Evolutionary conservation across 495 filamentous ascomycete genomes (phyloP).

Genomic region (Penicillium lividum): DNA sequence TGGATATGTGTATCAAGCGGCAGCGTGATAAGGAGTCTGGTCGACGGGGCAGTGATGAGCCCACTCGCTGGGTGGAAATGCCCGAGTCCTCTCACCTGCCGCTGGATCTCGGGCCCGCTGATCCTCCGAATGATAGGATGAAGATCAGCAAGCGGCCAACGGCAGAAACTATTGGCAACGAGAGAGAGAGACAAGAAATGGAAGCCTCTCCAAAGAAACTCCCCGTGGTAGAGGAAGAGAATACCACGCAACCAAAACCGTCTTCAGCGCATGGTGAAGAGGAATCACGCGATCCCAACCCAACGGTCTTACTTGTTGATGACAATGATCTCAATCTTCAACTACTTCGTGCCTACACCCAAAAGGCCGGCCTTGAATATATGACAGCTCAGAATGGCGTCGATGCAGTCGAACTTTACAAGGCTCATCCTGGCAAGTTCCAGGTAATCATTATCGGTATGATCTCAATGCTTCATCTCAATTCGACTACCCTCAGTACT

Average conservation of each 20-base stretch:
- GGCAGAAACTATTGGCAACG: neutral
- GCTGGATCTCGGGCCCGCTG: neutral
- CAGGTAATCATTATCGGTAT: constrained; percentile 52
- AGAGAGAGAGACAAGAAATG: neutral
- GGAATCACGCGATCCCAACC: neutral
- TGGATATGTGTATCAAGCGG: constrained; percentile 31
- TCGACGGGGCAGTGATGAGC: constrained; percentile 8
- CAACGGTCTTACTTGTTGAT: constrained; percentile 32
- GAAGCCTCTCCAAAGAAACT: neutral
- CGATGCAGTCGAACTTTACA: constrained; percentile 51
- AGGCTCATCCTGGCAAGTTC: constrained; percentile 30
- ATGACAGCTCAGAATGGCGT: constrained; percentile 48
- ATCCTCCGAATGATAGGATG: constrained; percentile 6
- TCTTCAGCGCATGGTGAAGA: neutral
- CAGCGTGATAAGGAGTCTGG: neutral
- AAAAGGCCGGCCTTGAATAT: constrained; percentile 31
- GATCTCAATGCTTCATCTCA: neutral
- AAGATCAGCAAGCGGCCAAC: constrained; percentile 3
- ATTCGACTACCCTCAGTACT: neutral
- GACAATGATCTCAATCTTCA: constrained; percentile 40
- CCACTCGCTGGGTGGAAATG: constrained; percentile 32
- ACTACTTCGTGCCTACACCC: constrained; percentile 37
- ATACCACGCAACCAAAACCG: neutral
- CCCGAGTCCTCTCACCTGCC: constrained; percentile 9
- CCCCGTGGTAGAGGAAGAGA: neutral